Conservation (phyloP, 2,329 filamentous ascomycete genomes). For the Furcasterigmium sp. region DNA sequence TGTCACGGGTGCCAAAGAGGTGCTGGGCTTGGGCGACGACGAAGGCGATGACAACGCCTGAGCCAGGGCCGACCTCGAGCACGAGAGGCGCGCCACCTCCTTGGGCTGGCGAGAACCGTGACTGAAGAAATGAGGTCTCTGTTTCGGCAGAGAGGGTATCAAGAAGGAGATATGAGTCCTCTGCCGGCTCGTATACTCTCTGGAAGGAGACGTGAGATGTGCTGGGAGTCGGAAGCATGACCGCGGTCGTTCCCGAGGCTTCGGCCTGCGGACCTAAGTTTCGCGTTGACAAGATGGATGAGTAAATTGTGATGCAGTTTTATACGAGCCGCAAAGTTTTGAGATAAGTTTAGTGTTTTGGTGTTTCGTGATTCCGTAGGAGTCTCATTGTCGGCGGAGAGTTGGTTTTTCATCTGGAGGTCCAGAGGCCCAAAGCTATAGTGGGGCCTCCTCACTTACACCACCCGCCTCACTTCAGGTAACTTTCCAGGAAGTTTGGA, state of each 20-base stretch:
- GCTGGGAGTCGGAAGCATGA: slow-evolving; percentile 88
- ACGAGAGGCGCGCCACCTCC: slow-evolving; percentile 52
- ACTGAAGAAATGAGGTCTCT: slow-evolving; percentile 64
- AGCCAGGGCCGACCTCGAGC: slow-evolving; percentile 85
- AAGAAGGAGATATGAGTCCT: slow-evolving; percentile 91
- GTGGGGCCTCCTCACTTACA: no score
- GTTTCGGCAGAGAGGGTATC: slow-evolving; percentile 75
- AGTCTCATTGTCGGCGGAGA: neutral
- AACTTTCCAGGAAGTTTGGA: no score
- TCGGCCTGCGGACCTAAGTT: no score
- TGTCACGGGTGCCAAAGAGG: slow-evolving; percentile 66
- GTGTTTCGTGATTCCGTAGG: neutral
- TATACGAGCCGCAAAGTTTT: no score
- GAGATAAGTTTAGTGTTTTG: neutral
- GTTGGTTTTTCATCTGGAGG: no score
- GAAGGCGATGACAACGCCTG: slow-evolving; percentile 91
- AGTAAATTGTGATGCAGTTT: no score
- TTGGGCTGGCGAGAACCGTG: slow-evolving; percentile 45
- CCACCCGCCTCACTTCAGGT: no score
- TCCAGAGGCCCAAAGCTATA: no score
- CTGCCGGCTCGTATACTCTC: slow-evolving; percentile 88
- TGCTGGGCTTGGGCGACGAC: slow-evolving; percentile 65
- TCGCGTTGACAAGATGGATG: no score
- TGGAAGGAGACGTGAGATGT: slow-evolving; percentile 88
- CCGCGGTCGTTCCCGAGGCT: neutral